phyloP scores from a whole-genome alignment of 441 rosid species.

The Croton setiger region DNA sequence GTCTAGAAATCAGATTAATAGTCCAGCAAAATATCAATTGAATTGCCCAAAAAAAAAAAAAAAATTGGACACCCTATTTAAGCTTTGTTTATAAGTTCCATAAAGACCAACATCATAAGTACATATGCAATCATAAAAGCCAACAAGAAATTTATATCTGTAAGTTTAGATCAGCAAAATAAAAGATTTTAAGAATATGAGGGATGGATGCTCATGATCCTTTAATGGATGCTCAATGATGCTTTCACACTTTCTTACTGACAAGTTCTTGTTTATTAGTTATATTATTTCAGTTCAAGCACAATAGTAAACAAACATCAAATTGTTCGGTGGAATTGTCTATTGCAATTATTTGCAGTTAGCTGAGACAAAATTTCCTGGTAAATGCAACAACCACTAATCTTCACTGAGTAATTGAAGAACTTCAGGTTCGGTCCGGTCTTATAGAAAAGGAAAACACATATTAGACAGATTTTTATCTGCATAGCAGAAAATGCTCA shows the following conservation, averaged over 20 bases:
- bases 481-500: neutral
- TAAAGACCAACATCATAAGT: neutral
- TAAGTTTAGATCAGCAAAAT: neutral
- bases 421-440: neutral
- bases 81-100: neutral
- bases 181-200: neutral
- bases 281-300: too few relatives aligned
- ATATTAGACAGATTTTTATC: neutral
- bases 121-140: neutral
- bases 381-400: neutral
- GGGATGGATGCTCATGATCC: neutral
- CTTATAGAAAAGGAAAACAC: neutral
- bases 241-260: neutral
- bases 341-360: neutral
- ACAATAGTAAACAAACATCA: neutral
- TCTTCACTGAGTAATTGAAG: neutral
- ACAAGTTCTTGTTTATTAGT: neutral
- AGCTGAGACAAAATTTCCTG: neutral
- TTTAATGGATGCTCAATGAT: neutral
- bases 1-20: neutral
- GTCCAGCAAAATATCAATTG: neutral
- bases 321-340: neutral
- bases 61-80: neutral
- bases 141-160: neutral
- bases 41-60: neutral